A percentile compares a stretch with the other conserved stretches of the same genome.
These are phyloP conservation scores for Vaccinium corymbosum DNA, from an alignment of 148 eudicot species.

Conservation along the genomic window DNA sequence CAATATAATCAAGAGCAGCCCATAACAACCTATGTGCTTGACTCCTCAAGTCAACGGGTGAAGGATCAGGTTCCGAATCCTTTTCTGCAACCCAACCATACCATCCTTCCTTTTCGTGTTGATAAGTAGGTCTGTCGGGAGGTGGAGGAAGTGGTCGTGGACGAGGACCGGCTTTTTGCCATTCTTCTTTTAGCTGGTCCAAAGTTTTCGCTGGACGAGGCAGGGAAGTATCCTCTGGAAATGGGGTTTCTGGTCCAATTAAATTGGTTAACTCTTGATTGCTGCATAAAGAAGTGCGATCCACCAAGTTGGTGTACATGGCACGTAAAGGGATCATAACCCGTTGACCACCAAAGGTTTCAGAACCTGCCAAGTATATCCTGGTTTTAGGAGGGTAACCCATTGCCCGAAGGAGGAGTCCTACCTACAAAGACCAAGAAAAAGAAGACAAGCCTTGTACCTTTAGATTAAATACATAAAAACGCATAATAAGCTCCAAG, in stretches of 20 bases:
- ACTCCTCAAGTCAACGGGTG: conserved; percentile 47
- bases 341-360: conserved; percentile 92
- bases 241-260: conserved; percentile 64
- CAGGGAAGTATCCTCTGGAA: conserved; percentile 37
- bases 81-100: conserved; percentile 91
- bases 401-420: conserved; percentile 83
- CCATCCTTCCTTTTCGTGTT: conserved; percentile 95
- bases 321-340: conserved; percentile 85
- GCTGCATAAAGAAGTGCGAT: conserved; percentile 80
- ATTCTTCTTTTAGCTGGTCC: conserved; percentile 61
- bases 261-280: conserved; percentile 61
- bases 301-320: conserved; percentile 83
- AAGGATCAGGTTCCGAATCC: conserved; percentile 75
- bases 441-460: conserved; percentile 12
- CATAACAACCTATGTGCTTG: conserved; percentile 82
- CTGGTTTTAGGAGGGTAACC: conserved; percentile 91
- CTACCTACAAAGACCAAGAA: conserved; percentile 54
- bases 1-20: conserved; percentile 94
- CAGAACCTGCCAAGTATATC: conserved; percentile 88
- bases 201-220: conserved; percentile 53
- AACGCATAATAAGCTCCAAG: conserved; percentile 6
- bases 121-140: conserved; percentile 85
- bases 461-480: neutral
- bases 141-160: conserved; percentile 98
- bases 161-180: conserved; percentile 95